Percentiles rank a stretch among this genome's conserved stretches.
These are phyloP conservation scores for Sistotremastrum suecicum DNA, from an alignment of 768 basidiomycete genomes.

Conservation along the genomic window DNA sequence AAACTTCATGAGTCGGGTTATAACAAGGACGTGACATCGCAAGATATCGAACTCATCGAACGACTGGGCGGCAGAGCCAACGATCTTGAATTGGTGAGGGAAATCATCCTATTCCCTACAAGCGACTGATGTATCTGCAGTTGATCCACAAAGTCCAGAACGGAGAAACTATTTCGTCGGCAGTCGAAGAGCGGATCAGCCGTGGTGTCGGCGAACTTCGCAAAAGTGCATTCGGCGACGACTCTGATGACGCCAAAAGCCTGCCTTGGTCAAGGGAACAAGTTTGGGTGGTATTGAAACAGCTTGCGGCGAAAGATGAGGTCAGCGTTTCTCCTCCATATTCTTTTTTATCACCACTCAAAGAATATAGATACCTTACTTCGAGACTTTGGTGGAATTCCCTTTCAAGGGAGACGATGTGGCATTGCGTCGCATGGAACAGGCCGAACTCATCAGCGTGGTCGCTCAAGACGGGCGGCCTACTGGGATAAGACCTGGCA, in stretches of 20 bases:
- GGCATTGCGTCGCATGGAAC: constrained; percentile 72
- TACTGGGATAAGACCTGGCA: constrained; percentile 60
- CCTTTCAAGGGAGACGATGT: constrained; percentile 89
- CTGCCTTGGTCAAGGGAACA: constrained; percentile 80
- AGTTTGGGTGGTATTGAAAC: constrained; percentile 71
- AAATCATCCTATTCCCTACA: background rate
- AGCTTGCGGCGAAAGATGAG: constrained; percentile 56
- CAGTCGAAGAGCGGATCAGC: constrained; percentile 80
- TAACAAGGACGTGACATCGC: background rate
- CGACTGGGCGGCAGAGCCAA: constrained; percentile 83
- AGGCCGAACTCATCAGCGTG: constrained; percentile 76
- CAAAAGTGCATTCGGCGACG: constrained; percentile 90
- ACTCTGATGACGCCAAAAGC: constrained; percentile 71
- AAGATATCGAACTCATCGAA: constrained; percentile 46
- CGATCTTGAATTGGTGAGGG: constrained; percentile 69
- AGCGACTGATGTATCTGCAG: constrained; percentile 21
- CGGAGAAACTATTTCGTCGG: constrained; percentile 58
- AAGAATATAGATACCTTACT: constrained; percentile 55
- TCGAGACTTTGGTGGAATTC: constrained; percentile 65
- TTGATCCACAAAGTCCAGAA: constrained; percentile 75
- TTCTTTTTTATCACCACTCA: constrained; percentile 7
- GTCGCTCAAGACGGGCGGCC: constrained; percentile 53
- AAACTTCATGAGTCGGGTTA: constrained; percentile 48
- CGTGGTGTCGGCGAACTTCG: constrained; percentile 71
- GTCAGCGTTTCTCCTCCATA: constrained; percentile 17